Conservation (phyloP, 2,329 filamentous ascomycete species). For the Aureobasidium sp. region DNA sequence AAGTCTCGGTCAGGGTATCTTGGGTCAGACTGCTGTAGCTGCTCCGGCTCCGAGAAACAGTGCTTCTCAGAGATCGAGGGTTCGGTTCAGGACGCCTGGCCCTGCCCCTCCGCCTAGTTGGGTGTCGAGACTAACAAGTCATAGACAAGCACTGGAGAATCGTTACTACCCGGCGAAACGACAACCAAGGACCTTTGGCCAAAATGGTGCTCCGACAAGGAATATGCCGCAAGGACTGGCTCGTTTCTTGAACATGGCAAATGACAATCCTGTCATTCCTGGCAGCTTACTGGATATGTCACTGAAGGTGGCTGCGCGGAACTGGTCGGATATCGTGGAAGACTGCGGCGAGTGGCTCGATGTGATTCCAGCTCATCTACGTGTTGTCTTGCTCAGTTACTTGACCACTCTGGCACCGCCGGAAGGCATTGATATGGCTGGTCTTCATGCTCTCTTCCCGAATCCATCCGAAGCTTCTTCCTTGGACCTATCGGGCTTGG, state of each 20-base stretch:
- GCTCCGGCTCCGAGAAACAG: conserved; percentile 36
- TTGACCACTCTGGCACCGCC: conserved; percentile 40
- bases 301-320: conserved; percentile 44
- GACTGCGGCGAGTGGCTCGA: conserved; percentile 49
- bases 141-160: not conserved
- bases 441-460: conserved; percentile 43
- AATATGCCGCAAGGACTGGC: conserved; percentile 19
- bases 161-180: not conserved
- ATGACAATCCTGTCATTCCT: conserved; percentile 13
- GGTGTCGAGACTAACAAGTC: conserved; percentile 24
- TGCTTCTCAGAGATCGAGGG: conserved; percentile 18
- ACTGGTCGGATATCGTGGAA: conserved; percentile 49
- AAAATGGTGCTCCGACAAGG: conserved; percentile 16
- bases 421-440: conserved; percentile 31
- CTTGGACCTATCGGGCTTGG: conserved; percentile 44
- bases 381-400: conserved; percentile 48
- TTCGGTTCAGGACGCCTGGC: conserved; percentile 30
- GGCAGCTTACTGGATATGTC: conserved; percentile 41
- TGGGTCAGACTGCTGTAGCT: conserved; percentile 37
- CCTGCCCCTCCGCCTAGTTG: conserved; percentile 40
- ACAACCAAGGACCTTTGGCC: conserved; percentile 6
- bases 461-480: conserved; percentile 38
- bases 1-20: conserved; percentile 30
- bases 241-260: conserved; percentile 19
- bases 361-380: conserved; percentile 42